Evolutionary conservation across 192 early-diverging fungal genomes (phyloP), one percentile per base, ranked within the genome.

Genomic region (Podochytrium sp.): DNA sequence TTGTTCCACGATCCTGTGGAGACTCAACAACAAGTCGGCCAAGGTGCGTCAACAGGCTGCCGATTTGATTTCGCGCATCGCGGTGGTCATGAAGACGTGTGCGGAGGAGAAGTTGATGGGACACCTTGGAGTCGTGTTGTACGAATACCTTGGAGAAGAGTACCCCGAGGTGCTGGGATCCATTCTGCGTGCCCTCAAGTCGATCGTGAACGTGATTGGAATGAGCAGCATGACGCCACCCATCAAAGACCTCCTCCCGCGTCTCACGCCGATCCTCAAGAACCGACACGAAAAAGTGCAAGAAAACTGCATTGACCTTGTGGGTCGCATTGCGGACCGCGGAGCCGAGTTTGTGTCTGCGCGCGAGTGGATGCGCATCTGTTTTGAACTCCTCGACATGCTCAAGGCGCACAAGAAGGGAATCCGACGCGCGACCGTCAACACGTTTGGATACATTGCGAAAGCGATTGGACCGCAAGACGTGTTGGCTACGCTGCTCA

Each of bases 291-390:
- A 97, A 77, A 94, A 95, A 73, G 95, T 96, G 40, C 95, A 95
- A 79, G 93, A 96, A 71, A 91, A 92, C 75, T 91, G 89, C 78
- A 89, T 82, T 49, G 95, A 98, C 82, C 78, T 99, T n/a, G 95
- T 99, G 0, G 98, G 98, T 5, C 91, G 95, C 75, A 98, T 99
- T 71, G 98, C 98, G 12, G 98, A 99, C 78, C 92, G 98, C 76
- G 98, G 94, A 50, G 94, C 98, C 18, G 96, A 98, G 77, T 94
- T 90, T 81, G 98, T 99, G 20, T 90, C 90, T 56, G 92, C 98
- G 2, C 87, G 96, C 75, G 98, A 99, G 83, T 99, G 98, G 98
- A 99, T 99, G 98, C 92, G 98, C 47, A 95, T 95, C 76, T 99
- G 98, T 76, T 99, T 99, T 74, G 96, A 96, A 82, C 83, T 99